Conservation (phyloP, 2,329 filamentous ascomycete species). For the Verticillium albo-atrum region DNA sequence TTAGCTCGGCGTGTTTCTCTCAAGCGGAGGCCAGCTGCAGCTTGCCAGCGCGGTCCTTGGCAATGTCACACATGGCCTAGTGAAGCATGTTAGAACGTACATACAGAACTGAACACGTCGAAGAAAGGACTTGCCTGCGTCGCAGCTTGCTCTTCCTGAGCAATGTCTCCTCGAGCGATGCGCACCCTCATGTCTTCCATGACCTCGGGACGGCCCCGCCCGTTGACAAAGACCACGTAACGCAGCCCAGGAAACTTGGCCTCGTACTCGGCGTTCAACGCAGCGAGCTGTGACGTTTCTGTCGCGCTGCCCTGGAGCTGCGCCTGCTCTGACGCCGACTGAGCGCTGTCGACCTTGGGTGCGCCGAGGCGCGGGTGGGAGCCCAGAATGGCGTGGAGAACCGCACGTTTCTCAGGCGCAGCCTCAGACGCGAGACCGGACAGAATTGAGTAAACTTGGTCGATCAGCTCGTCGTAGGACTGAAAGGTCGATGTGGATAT, state of each 20-base stretch:
- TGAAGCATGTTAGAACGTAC: neutral
- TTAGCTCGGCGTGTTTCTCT: neutral
- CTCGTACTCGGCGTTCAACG: slow-evolving; percentile 76
- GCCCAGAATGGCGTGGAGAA: slow-evolving; percentile 68
- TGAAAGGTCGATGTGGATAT: slow-evolving; percentile 53
- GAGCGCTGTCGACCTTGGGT: slow-evolving; percentile 74
- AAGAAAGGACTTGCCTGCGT: slow-evolving; percentile 62
- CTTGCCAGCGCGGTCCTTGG: slow-evolving; percentile 71
- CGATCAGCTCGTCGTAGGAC: slow-evolving; percentile 67
- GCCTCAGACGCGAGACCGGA: slow-evolving; percentile 51
- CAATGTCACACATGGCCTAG: slow-evolving; percentile 90
- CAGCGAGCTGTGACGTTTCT: slow-evolving; percentile 51
- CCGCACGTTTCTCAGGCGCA: slow-evolving; percentile 40
- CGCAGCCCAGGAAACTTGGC: slow-evolving; percentile 72
- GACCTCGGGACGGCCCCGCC: slow-evolving; percentile 65
- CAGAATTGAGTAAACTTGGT: slow-evolving; percentile 60
- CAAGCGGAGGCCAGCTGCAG: slow-evolving; percentile 24
- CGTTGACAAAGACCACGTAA: slow-evolving; percentile 93
- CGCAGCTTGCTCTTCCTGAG: slow-evolving; percentile 65
- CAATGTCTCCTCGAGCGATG: slow-evolving; percentile 64
- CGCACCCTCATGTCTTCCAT: slow-evolving; percentile 77
- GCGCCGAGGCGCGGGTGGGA: slow-evolving; percentile 82
- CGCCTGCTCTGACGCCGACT: slow-evolving; percentile 79
- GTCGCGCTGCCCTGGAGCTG: slow-evolving; percentile 60
- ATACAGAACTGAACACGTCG: too few species aligned